Evolutionary conservation across 75 land plant species (phyloP), one percentile per base, ranked within the genome.

Genomic region (Pseudotsuga menziesii): DNA sequence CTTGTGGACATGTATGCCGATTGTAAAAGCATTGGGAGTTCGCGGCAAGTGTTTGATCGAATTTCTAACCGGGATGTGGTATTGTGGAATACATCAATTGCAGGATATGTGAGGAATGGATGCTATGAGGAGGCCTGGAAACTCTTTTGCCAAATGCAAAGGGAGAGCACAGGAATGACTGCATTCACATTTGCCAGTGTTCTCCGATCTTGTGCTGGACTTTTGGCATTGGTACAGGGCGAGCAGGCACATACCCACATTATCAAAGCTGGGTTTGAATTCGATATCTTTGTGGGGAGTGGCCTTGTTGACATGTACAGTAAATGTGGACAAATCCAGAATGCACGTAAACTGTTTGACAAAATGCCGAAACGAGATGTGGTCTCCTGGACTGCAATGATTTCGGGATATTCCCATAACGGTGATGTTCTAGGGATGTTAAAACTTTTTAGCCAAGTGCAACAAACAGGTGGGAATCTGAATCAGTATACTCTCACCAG

Each of bases 261-360:
- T 2, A 72, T 90, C 13, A 90, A 88, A 79, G 64, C 79, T 5
- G 92, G 92, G 5, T 71, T 77, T 73, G 56, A 80, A 56, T 73
- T 82, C 8, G 92, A 92, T 83, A 81, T 83, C n/a, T 78, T 88
- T 32, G 86, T 88, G 61, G 90, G 86, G 35, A 90, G 84, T 81
- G 80, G 89, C 22, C 82, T 92, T 2, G 85, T 92, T 19, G 85
- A 84, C 58, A 92, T 92, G 94, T 92, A 92, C 26, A 83, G 64
- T 75, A 82, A 83, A 75, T 25, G 56, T 6, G 81, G 87, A 5
- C 16, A 70, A 3, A 77, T 82, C 56, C 58, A 22, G 22, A 75
- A 17, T 9, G 83, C 87, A 7, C 77, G 87, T 23, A 35, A 76
- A 73, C 56, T 85, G 41, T 81, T 85, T 75, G 87, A 85, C 62